These are phyloP conservation scores for Talaromyces sp. DNA, from an alignment of 2,329 filamentous ascomycete genomes.

Conservation along the genomic window DNA sequence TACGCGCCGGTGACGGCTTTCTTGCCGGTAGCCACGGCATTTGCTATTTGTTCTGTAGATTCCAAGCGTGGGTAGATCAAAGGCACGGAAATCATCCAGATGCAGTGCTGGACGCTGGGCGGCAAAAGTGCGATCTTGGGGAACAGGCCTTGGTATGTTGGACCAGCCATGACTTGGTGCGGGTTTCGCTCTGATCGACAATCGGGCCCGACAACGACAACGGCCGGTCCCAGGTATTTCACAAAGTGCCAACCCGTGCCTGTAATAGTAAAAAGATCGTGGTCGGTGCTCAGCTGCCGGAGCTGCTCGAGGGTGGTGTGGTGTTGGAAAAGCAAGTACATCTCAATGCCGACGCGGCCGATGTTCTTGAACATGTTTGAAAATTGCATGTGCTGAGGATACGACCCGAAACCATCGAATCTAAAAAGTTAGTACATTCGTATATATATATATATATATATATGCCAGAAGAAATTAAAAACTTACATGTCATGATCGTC, in stretches of 20 bases:
- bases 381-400: conserved; percentile 97
- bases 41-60: conserved; percentile 82
- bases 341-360: conserved; percentile 88
- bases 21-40: conserved; percentile 90
- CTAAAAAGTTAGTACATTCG: conserved; percentile 40
- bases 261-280: conserved; percentile 92
- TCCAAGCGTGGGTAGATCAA: conserved; percentile 88
- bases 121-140: conserved; percentile 90
- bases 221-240: conserved; percentile 88
- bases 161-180: conserved; percentile 87
- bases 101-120: conserved; percentile 89
- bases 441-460: not conserved
- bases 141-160: conserved; percentile 95
- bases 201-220: conserved; percentile 86
- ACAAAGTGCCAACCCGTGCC: conserved; percentile 99
- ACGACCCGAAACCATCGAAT: conserved; percentile 95
- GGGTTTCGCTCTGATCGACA: conserved; percentile 88
- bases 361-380: conserved; percentile 99
- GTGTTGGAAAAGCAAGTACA: conserved; percentile 98
- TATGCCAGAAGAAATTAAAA: not conserved
- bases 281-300: conserved; percentile 79
- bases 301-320: conserved; percentile 94
- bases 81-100: conserved; percentile 93
- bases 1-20: conserved; percentile 95
- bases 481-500: conserved; percentile 98